A percentile compares a stretch with the other conserved stretches of the same genome.
Evolutionary conservation across 345 rosid genomes (phyloP).

Genomic region (Arabidopsis arenosa): DNA sequence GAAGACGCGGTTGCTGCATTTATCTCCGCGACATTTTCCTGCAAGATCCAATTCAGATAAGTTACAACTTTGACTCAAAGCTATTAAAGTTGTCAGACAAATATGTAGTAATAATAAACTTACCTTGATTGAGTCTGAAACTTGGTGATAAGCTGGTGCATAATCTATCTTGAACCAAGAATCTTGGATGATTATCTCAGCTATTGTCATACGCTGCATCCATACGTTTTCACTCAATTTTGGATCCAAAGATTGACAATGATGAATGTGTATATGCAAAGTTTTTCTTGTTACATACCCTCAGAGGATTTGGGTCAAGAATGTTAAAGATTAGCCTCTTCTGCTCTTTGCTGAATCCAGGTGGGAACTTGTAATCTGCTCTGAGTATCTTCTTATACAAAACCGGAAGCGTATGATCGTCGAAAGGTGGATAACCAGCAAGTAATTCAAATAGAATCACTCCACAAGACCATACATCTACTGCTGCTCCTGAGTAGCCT

Average conservation of each 20-base stretch:
- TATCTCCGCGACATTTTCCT: constrained; percentile 60
- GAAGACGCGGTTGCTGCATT: constrained; percentile 54
- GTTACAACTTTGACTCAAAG: neutral
- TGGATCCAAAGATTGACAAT: neutral
- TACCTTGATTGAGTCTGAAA: constrained; percentile 68
- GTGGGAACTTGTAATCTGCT: constrained; percentile 72
- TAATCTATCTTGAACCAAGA: constrained; percentile 79
- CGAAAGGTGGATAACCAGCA: constrained; percentile 76
- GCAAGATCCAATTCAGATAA: constrained; percentile 29
- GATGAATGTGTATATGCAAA: neutral
- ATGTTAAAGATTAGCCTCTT: constrained; percentile 71
- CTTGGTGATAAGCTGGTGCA: constrained; percentile 60
- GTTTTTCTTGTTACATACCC: constrained; percentile 47
- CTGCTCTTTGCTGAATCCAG: constrained; percentile 61
- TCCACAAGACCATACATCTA: constrained; percentile 95
- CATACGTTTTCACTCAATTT: constrained; percentile 4
- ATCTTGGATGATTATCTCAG: constrained; percentile 70
- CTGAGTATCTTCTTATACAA: constrained; percentile 76
- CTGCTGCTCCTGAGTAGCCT: constrained; percentile 84
- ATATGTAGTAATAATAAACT: constrained; percentile 12
- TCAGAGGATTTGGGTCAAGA: constrained; percentile 68
- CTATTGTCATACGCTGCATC: constrained; percentile 67
- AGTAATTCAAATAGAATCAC: constrained; percentile 87
- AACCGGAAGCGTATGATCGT: constrained; percentile 70
- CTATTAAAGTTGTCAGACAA: neutral